Evolutionary conservation across 495 filamentous ascomycete genomes (phyloP).

Genomic region (Parathielavia hyrcaniae): DNA sequence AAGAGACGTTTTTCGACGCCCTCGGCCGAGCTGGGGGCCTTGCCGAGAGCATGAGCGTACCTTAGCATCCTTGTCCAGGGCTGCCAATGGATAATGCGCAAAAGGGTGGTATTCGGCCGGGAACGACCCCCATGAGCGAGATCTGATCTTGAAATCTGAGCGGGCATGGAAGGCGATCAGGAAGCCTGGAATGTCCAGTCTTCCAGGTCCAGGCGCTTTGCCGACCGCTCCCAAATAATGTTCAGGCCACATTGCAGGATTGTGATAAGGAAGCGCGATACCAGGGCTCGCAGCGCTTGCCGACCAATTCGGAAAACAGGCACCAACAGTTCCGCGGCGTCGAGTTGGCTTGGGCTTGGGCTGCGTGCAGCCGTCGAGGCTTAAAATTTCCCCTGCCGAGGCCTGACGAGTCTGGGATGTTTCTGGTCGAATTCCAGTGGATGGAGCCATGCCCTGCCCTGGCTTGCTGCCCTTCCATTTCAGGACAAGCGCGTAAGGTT

Average conservation of each 20-base stretch:
- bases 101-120: conserved; percentile 35
- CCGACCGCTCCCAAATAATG: conserved; percentile 16
- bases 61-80: conserved; percentile 26
- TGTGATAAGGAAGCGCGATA: conserved; percentile 13
- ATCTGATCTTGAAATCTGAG: conserved; percentile 33
- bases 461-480: conserved; percentile 17
- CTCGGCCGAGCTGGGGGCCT: conserved; percentile 6
- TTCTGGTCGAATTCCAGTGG: not conserved
- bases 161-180: conserved; percentile 33
- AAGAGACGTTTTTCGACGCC: conserved; percentile 21
- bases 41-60: conserved; percentile 12
- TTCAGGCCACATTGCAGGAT: conserved; percentile 13
- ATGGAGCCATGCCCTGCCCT: no score
- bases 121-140: conserved; percentile 30
- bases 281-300: conserved; percentile 14
- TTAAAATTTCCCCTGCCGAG: conserved; percentile 17
- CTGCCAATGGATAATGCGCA: conserved; percentile 28
- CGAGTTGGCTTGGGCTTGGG: conserved; percentile 1
- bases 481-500: not conserved
- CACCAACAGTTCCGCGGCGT: conserved; percentile 4
- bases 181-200: conserved; percentile 30
- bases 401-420: not conserved
- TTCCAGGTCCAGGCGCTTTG: conserved; percentile 12
- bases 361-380: conserved; percentile 14
- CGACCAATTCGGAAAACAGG: conserved; percentile 1